Evolutionary conservation across 31 red algal species (phyloP).

Genomic region (Porphyra umbilicalis): DNA sequence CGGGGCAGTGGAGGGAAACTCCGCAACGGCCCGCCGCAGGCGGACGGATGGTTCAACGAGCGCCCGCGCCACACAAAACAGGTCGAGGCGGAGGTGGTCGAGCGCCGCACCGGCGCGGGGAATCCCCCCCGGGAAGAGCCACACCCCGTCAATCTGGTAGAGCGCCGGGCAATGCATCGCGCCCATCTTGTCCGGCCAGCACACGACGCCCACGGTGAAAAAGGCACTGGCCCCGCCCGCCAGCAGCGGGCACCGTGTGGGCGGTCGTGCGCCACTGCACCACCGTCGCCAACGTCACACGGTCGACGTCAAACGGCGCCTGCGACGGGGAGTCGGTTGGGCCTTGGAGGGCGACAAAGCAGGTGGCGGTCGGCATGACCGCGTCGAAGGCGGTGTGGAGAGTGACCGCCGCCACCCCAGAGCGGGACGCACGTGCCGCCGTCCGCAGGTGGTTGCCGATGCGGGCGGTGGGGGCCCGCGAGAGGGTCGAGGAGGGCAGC

Average conservation of each 20-base stretch:
- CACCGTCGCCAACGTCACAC: constrained; percentile 36
- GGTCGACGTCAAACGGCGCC: constrained; percentile 84
- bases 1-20: constrained; percentile 87
- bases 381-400: constrained; percentile 25
- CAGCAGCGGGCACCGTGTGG: constrained; percentile 58
- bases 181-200: constrained; percentile 85
- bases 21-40: constrained; percentile 69
- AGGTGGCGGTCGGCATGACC: constrained; percentile 38
- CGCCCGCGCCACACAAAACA: constrained; percentile 7
- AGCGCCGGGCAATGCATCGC: constrained; percentile 91
- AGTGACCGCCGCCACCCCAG: constrained; percentile 9
- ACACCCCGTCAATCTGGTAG: constrained; percentile 86
- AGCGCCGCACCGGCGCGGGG: constrained; percentile 32
- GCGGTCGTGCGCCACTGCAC: constrained; percentile 97
- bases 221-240: constrained; percentile 39
- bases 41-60: constrained; percentile 53
- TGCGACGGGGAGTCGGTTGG: constrained; percentile 51
- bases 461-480: constrained; percentile 16
- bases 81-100: constrained; percentile 9
- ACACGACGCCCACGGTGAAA: constrained; percentile 80
- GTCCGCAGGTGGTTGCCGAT: constrained; percentile 42
- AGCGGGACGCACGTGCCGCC: not conserved
- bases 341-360: constrained; percentile 84
- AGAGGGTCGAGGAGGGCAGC: constrained; percentile 31
- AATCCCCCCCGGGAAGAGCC: constrained; percentile 30